Base-by-base conservation (phyloP, 176 grass and related monocot species). In the Phoenix dactylifera region DNA sequence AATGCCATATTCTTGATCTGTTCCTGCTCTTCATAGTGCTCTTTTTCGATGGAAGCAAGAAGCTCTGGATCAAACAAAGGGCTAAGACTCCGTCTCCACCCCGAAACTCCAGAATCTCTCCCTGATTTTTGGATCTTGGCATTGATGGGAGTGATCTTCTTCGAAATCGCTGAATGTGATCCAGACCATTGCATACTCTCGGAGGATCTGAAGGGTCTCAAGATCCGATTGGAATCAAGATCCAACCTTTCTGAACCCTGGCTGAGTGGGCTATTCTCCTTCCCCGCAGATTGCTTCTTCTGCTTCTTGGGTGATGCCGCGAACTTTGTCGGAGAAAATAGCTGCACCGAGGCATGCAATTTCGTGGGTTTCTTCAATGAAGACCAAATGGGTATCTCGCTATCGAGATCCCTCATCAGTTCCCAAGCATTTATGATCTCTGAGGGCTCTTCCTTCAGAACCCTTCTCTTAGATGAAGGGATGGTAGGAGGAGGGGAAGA, bases 11-110 rank as follows among this genome's bases (percentile, higher is more conserved):
- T 72, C 64, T 92, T 98, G 63, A 89, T 74, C 68, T 98, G 70
- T 19, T 89, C 81, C 58, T 71, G 80, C 63, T 92, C 93, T 49
- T 83, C 81, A 2, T 59, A 72, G 12, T 89, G 88, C 75, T 98
- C 93, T 15, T 70, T 82, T 76, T 98, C 93, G 53, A 98, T 74
- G 39, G 82, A 81, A 57, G 87, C 87, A 0, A 98, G 76, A 18
- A 98, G 82, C 63, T 88, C 93, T 24, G 93, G 93, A 55, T 98
- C 93, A 63, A 98, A 98, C 70, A 98, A 60, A 26, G 93, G 93
- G 70, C 79, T 85, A 52, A 98, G 77, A 65, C 93, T 89, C 23
- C 87, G 67, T 15, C 93, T 80, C 60, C 87, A 89, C 49, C 86
- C 82, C 18, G 87, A 75, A 77, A 76, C 70, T 1, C 69, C 82